Evolutionary conservation across 2,329 filamentous ascomycete species (phyloP), one percentile per base, ranked within the genome.

Genomic region (Alternaria sp.): DNA sequence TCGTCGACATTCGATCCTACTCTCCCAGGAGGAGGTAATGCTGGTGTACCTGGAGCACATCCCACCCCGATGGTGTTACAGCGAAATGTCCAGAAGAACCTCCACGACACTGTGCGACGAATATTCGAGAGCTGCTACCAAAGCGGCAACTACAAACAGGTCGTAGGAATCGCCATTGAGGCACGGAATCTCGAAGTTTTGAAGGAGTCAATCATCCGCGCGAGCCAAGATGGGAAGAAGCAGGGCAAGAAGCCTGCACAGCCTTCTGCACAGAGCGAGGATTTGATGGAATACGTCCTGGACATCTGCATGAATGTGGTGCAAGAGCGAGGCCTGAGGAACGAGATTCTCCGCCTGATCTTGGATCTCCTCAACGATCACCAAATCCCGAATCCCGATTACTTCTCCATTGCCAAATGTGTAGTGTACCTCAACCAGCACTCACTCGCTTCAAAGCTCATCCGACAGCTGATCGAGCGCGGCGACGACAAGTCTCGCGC

Each of bases 301-400:
- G 89, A 94, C 69, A 96, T 99, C 68, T 97, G 94, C 84, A 97
- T 99, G 93, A 94, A 96, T 64, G 90, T 98, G 62, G 93, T 99
- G 18, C 95, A 98, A 80, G 95, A 99, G 81, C 89, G 94, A 54
- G 89, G 90, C 49, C 87, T 98, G 74, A 89, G 95, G 64, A 89
- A 89, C 71, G 87, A 90, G 83, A 97, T 99, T 54, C 81, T 99
- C 60, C 90, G 91, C 71, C 85, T 99, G 46, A 95, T 99, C 57
- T 88, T 99, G n/a, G 92, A 94, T 61, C 87, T 99, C n/a, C 85
- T 99, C 61, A 97, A 91, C 81, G 93, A 96, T 62, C 97, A 91
- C 81, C 92, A 96, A 60, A 95, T 97, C 57, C 92, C 93, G 2
- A 92, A 87, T 61, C 95, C 95, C 0, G 95, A 99, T 78, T 98